Base-by-base conservation (phyloP, 495 filamentous ascomycete genomes). In the Poronia punctata region DNA sequence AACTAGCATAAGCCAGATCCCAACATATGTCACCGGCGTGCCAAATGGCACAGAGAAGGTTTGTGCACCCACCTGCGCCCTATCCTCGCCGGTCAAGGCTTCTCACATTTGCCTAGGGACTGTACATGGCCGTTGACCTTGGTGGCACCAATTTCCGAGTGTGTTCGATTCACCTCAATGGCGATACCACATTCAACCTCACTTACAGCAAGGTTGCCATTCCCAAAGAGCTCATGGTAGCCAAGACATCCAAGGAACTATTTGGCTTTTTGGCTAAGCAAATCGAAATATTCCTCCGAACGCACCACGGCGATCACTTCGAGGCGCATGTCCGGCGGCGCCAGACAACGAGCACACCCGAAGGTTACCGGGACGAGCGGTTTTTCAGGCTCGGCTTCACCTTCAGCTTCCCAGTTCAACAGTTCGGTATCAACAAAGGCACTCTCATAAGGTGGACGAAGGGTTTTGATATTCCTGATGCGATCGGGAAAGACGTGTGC, bases 131-230 rank as follows among this genome's bases (percentile, higher is more conserved):
- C 15, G 92, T 98, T 29, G 92, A 98, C 51, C 76, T 98, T 12
- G 92, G 92, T 35, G 92, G 92, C 50, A 98, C 92, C 45, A 98
- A 98, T 62, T 95, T 97, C 66, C 84, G 92, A 46, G 93, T 98
- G 50, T 98, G 92, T 67, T 95, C 88, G 5, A 82, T 98, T 53
- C 72, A 88, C 38, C 68, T 98, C 25, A 85, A 93, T 53, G 92
- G 92, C 50, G 84, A 97, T 62, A 84, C 78, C 41, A 97, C 86
- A 23, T 97, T 95, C 72, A 82, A 77, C 55, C 76, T 97, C 47
- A 88, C 83, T 27, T 89, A 87, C 65, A 86, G 79, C 55, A 97
- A 97, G 67, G 84, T 93, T 33, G 74, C 88, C 44, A 93, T 97
- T 38, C 92, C 92, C 3, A 78, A 75, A 32, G 82, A 90, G 42